Evolutionary conservation across 139 green algal genomes (phyloP).

Genomic region (Volvox africanus): DNA sequence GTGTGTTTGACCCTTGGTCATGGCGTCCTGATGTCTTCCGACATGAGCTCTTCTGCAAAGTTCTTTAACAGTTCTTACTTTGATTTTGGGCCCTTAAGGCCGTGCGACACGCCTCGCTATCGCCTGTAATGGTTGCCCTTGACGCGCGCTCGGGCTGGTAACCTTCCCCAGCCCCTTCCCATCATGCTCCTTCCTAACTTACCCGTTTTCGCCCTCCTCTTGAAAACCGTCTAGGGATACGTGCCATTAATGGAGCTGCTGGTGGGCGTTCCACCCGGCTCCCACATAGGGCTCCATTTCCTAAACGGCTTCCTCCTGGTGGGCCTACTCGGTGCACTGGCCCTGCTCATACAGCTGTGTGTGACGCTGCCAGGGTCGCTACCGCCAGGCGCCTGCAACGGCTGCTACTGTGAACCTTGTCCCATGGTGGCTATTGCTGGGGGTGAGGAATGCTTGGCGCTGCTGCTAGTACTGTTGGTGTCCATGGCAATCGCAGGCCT

Average conservation of each 20-base stretch:
- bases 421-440: not conserved
- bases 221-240: not conserved
- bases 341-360: not conserved
- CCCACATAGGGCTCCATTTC: not conserved
- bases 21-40: too few relatives aligned
- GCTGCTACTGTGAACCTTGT: constrained; percentile 17
- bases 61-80: too few relatives aligned
- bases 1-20: too few relatives aligned
- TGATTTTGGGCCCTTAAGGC: too few relatives aligned
- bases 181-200: too few relatives aligned
- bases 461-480: not conserved
- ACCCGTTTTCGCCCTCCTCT: too few relatives aligned
- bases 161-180: too few relatives aligned
- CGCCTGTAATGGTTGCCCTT: too few relatives aligned
- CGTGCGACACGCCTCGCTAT: too few relatives aligned
- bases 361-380: not conserved
- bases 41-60: too few relatives aligned
- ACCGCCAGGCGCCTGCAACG: not conserved
- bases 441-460: constrained; percentile 1
- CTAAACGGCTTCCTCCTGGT: constrained; percentile 23
- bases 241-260: not conserved
- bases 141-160: too few relatives aligned
- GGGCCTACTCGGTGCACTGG: not conserved
- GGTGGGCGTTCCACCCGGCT: not conserved
- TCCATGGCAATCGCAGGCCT: not conserved